Evolutionary conservation across 2,329 filamentous ascomycete species (phyloP).

Genomic region (Botrytis sinoallii): DNA sequence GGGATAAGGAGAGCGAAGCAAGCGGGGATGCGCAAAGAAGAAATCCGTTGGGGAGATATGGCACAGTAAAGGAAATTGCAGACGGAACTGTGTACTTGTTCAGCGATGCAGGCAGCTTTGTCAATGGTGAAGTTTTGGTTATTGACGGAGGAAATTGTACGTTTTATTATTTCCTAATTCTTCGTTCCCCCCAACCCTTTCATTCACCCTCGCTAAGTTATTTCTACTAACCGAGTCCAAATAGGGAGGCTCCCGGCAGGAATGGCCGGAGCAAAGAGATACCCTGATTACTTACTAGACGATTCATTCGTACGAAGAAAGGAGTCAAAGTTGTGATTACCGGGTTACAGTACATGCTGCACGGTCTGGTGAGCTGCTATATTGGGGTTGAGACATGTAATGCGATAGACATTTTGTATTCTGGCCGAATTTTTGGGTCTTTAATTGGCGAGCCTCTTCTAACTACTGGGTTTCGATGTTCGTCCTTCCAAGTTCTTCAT

Average conservation of each 20-base stretch:
- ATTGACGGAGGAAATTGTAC: conserved; percentile 53
- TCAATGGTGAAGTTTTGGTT: conserved; percentile 79
- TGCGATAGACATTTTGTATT: background rate
- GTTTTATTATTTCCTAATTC: background rate
- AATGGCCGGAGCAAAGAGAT: conserved; percentile 25
- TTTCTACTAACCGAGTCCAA: background rate
- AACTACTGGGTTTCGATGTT: background rate
- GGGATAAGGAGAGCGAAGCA: conserved; percentile 32
- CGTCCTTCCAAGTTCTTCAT: background rate
- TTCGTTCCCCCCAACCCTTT: background rate
- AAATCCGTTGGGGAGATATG: conserved; percentile 74
- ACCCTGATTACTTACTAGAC: conserved; percentile 35
- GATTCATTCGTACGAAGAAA: conserved; percentile 24
- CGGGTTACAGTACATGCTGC: background rate
- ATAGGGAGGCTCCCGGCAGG: conserved; percentile 28
- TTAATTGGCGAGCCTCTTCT: background rate
- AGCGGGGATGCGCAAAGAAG: conserved; percentile 37
- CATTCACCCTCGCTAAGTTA: background rate
- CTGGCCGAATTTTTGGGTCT: background rate
- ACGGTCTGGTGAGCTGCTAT: background rate
- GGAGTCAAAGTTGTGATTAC: conserved; percentile 13
- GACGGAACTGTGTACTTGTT: conserved; percentile 91
- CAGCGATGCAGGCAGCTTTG: conserved; percentile 78
- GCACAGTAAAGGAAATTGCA: conserved; percentile 80
- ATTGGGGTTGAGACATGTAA: background rate